Conservation (phyloP, 1,284 basidiomycete species). For the Microbotryomycetes sp. region DNA sequence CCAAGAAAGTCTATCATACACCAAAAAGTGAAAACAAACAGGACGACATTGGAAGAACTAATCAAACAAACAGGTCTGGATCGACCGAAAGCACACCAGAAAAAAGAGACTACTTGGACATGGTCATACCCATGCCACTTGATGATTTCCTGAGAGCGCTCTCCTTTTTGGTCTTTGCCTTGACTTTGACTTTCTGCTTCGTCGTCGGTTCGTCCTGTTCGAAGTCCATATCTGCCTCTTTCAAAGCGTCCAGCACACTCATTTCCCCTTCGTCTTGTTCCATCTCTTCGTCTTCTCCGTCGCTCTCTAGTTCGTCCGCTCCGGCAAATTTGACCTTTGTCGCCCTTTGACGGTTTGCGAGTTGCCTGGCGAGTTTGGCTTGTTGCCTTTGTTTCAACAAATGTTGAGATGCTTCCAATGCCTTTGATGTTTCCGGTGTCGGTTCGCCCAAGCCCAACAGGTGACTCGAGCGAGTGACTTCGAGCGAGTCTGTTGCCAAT, state of each 20-base stretch:
- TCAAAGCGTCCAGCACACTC: conserved; percentile 27
- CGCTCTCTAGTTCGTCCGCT: conserved; percentile 24
- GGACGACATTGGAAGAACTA: too few relatives aligned
- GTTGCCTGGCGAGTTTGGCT: conserved; percentile 27
- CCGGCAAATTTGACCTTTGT: conserved; percentile 19
- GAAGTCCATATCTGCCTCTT: conserved; percentile 27
- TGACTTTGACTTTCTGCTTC: conserved; percentile 18
- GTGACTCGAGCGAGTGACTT: conserved; percentile 32
- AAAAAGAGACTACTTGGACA: not conserved
- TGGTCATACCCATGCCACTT: conserved; percentile 19
- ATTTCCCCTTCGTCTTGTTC: conserved; percentile 23
- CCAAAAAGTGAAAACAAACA: not conserved
- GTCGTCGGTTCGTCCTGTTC: conserved; percentile 15
- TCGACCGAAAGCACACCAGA: not conserved
- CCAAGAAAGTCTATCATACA: not conserved
- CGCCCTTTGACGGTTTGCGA: conserved; percentile 9
- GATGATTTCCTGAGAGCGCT: conserved; percentile 6
- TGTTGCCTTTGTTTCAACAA: conserved; percentile 24
- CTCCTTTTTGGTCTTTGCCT: conserved; percentile 31
- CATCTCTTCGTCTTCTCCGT: conserved; percentile 19
- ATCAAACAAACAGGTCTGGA: not conserved
- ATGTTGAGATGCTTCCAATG: conserved; percentile 30
- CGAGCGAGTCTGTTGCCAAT: conserved; percentile 32
- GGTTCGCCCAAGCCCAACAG: conserved; percentile 24
- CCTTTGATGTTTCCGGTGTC: conserved; percentile 30